Conservation (phyloP, 23 red algal genomes). For the Agarophyton chilense region DNA sequence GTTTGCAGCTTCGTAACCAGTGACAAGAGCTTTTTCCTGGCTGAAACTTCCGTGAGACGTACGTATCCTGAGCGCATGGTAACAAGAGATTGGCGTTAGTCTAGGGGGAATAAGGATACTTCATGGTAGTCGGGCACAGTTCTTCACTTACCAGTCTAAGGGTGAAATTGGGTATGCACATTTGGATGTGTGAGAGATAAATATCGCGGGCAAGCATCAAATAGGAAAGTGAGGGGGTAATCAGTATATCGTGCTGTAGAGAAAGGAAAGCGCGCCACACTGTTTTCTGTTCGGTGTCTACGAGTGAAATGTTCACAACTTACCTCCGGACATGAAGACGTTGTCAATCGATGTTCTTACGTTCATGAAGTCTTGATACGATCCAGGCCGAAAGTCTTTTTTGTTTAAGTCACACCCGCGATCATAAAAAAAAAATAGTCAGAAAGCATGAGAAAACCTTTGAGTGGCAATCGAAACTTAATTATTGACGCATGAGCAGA, state of each 20-base stretch:
- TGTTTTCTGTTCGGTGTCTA: background rate
- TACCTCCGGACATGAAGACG: slow-evolving; percentile 70
- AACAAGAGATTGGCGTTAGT: too few relatives aligned
- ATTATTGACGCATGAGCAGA: too few relatives aligned
- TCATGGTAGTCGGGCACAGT: too few relatives aligned
- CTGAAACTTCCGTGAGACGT: slow-evolving; percentile 82
- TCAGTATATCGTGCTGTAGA: background rate
- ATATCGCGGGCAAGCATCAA: background rate
- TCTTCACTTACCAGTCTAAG: background rate
- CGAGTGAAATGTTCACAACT: background rate
- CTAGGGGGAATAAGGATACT: too few relatives aligned
- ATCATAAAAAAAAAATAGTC: too few relatives aligned
- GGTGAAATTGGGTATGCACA: background rate
- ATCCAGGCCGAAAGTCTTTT: slow-evolving; percentile 83
- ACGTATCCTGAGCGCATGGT: slow-evolving; percentile 53
- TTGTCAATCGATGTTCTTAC: slow-evolving; percentile 66
- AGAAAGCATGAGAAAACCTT: background rate
- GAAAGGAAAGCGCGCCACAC: background rate
- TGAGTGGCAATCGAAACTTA: too few relatives aligned
- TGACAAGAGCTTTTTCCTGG: slow-evolving; percentile 88
- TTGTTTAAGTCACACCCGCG: too few relatives aligned
- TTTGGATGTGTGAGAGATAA: background rate
- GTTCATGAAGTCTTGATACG: slow-evolving; percentile 72
- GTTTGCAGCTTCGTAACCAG: slow-evolving; percentile 83
- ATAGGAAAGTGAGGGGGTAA: too few relatives aligned